These are phyloP conservation scores for Ceratocystis lukuohia DNA, from an alignment of 2,329 filamentous ascomycete species.

Conservation along the genomic window DNA sequence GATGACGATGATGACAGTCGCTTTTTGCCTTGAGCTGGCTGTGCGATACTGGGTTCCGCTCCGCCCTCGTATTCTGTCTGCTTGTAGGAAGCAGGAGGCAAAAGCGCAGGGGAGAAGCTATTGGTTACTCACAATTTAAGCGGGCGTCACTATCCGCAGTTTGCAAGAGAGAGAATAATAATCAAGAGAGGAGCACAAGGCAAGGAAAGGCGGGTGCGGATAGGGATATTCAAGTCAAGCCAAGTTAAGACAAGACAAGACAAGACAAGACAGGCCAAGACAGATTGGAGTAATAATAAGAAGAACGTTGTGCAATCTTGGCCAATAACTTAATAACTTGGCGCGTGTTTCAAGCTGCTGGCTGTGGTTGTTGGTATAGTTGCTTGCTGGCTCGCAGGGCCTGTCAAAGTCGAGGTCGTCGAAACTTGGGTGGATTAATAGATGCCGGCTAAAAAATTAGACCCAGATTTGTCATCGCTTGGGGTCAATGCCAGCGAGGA, in stretches of 20 bases:
- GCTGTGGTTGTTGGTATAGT: not conserved
- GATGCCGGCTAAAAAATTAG: not conserved
- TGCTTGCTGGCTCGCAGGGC: too few relatives aligned
- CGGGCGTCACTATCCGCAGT: not conserved
- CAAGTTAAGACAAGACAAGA: not conserved
- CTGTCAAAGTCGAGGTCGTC: too few relatives aligned
- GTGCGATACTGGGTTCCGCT: not conserved
- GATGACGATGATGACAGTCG: too few relatives aligned
- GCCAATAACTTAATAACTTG: not conserved
- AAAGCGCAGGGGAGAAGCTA: not conserved
- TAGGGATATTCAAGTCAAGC: not conserved
- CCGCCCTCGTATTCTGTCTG: not conserved
- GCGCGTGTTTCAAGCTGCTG: conserved; percentile 1
- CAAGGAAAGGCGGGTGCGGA: not conserved
- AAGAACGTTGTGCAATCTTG: not conserved
- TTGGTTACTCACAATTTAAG: conserved; percentile 1
- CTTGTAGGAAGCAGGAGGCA: not conserved
- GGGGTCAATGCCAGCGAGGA: not conserved
- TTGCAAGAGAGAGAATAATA: not conserved
- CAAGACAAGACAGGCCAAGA: not conserved
- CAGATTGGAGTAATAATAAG: not conserved
- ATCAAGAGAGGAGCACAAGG: not conserved
- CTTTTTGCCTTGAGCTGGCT: not conserved
- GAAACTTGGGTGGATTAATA: not conserved
- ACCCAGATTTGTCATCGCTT: not conserved